These are phyloP conservation scores for Prunus padus DNA, from an alignment of 306 rosid species.

Conservation along the genomic window DNA sequence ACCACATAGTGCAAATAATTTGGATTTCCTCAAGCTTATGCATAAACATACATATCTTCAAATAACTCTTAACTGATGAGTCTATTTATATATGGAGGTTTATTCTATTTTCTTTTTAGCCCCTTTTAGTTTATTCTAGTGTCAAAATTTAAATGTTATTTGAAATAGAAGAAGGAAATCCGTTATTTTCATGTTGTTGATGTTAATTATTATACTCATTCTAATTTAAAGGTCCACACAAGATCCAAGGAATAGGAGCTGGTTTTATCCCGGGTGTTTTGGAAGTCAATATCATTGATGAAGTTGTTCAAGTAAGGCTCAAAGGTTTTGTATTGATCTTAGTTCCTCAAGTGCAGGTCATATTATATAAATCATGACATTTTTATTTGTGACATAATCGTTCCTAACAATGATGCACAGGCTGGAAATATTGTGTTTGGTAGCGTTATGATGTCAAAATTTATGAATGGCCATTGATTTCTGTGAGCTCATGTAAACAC, in stretches of 20 bases:
- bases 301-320: conserved; percentile 63
- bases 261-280: conserved; percentile 82
- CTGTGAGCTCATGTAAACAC: background rate
- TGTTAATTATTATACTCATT: conserved; percentile 6
- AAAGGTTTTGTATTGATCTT: conserved; percentile 17
- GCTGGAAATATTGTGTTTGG: background rate
- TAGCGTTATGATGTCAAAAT: background rate
- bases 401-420: background rate
- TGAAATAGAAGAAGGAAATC: background rate
- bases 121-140: background rate
- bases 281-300: conserved; percentile 63
- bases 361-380: background rate
- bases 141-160: background rate
- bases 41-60: background rate
- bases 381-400: background rate
- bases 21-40: background rate
- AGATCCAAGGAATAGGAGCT: conserved; percentile 93
- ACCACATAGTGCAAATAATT: background rate
- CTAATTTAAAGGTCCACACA: conserved; percentile 71
- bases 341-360: conserved; percentile 8
- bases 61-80: background rate
- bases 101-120: background rate
- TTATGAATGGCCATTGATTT: background rate
- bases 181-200: background rate
- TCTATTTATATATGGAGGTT: background rate